These are phyloP conservation scores for Eremothecium gossypii DNA, from an alignment of 1,139 yeast species.

Conservation along the genomic window DNA sequence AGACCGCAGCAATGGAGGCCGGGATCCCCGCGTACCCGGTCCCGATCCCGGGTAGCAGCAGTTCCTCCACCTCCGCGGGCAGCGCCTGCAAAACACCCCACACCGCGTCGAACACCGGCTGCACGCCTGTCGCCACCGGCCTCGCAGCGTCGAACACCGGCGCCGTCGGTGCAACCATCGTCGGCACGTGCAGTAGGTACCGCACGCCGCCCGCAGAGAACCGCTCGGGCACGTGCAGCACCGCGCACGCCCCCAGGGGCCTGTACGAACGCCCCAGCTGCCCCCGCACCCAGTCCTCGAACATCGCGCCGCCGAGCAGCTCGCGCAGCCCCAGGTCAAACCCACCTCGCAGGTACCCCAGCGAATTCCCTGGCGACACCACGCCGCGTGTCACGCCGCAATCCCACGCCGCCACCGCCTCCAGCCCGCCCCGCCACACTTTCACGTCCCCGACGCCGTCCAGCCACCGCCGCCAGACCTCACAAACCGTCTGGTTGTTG, in stretches of 20 bases:
- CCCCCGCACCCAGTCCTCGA: constrained; percentile 25
- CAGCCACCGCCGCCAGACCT: constrained; percentile 6
- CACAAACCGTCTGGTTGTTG: constrained; percentile 4
- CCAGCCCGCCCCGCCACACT: constrained; percentile 31
- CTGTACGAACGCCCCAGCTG: constrained; percentile 20
- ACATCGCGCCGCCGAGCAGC: constrained; percentile 28
- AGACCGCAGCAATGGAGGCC: constrained; percentile 27
- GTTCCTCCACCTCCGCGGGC: constrained; percentile 23
- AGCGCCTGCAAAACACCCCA: constrained; percentile 35
- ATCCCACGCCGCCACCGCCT: too few relatives aligned
- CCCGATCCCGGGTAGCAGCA: constrained; percentile 43
- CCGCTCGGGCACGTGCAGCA: constrained; percentile 15
- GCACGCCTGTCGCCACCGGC: constrained; percentile 18
- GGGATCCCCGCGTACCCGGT: constrained; percentile 44
- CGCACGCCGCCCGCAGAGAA: constrained; percentile 19
- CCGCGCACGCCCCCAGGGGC: constrained; percentile 22
- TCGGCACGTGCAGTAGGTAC: constrained; percentile 39
- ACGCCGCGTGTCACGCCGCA: constrained; percentile 19
- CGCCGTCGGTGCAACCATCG: constrained; percentile 38
- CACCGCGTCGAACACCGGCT: constrained; percentile 36
- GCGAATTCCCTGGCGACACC: constrained; percentile 47
- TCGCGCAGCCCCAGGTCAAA: constrained; percentile 38
- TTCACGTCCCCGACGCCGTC: constrained; percentile 7
- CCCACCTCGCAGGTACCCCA: constrained; percentile 45
- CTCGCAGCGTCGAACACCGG: constrained; percentile 15